Base-by-base conservation (phyloP, 257 asterid genomes). In the Fraxinus excelsior region DNA sequence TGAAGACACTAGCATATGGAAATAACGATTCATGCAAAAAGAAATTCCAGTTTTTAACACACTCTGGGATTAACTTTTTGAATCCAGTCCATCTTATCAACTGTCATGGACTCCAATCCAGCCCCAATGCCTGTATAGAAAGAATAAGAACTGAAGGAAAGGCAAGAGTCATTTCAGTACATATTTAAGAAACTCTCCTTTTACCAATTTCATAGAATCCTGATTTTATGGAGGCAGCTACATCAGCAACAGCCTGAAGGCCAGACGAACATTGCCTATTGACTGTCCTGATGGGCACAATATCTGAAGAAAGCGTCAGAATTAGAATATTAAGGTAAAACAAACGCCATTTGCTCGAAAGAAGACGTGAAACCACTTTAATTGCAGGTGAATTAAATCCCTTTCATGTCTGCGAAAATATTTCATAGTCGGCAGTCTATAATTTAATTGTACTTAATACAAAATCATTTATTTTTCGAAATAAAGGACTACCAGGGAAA, bases 191-290 rank as follows among this genome's bases (percentile, higher is more conserved):
- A 75, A 76, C 19, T 69, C 31, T 26, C 1, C 38, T 19, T 31
- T 72, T 87, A 94, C 98, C 98, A 71, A 92, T 92, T 60, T 94
- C 97, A 67, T 94, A 94, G 82, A 89, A 90, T 76, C 98, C 98
- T 32, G 96, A 94, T 94, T 87, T 79, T 79, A 94, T 94, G 82
- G 86, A 91, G 79, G 96, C 97, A 82, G 97, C 97, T 3, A 94
- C 97, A 84, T 94, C 98, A 75, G 96, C 97, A 78, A 94, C 98
- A 40, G 97, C 97, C 83, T 94, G 98, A 74, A 94, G 94, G 78
- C 98, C 97, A 77, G 97, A 94, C 19, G 97, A 94, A 80, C 98
- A 92, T 82, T 94, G 97, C 74, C 98, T 74, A 80, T 94, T 94
- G 81, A 92, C 98, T 6, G 97, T 94, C 89, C 97, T 87, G 71